Base-by-base conservation (phyloP, 75 land plant species). In the Selaginella moellendorffii region DNA sequence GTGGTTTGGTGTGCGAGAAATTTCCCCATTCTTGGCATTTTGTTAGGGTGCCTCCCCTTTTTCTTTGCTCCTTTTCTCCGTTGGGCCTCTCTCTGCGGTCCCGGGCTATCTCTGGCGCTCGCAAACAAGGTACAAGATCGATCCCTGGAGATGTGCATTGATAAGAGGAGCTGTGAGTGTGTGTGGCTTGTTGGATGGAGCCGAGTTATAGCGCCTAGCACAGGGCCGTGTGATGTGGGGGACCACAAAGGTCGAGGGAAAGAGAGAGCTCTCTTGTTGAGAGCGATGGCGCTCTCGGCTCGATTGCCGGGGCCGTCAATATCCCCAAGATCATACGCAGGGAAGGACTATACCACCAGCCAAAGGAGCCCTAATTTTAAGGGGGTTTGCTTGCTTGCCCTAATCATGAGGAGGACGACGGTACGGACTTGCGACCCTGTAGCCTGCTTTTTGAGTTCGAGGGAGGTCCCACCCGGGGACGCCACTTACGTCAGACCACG, bases 1-100 rank as follows among this genome's bases (percentile, higher is more conserved):
- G 46, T n/a, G n/a, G n/a, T 36, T 36, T 36, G 46, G 46, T 36
- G 46, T n/a, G n/a, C n/a, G n/a, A n/a, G 46, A 36, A 36, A 36
- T 36, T 5, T 14, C 46, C 46, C 46, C n/a, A n/a, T n/a, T n/a
- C n/a, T n/a, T n/a, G n/a, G n/a, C n/a, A n/a, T n/a, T n/a, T n/a
- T n/a, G n/a, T n/a, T n/a, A n/a, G n/a, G n/a, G n/a, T n/a, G n/a
- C n/a, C 46, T 14, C 46, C 46, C 46, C 46, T 5, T 36, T 36
- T 36, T 5, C 46, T 36, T n/a, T 36, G 46, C 10, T 36, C 46
- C 46, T 14, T 14, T 36, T n/a, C n/a, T n/a, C n/a, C n/a, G n/a
- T n/a, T n/a, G n/a, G n/a, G n/a, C n/a, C n/a, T n/a, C n/a, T n/a
- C n/a, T n/a, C n/a, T n/a, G n/a, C n/a, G n/a, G n/a, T n/a, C n/a